Conservation (phyloP, 2,329 filamentous ascomycete species). For the Sporothrix inflata region DNA sequence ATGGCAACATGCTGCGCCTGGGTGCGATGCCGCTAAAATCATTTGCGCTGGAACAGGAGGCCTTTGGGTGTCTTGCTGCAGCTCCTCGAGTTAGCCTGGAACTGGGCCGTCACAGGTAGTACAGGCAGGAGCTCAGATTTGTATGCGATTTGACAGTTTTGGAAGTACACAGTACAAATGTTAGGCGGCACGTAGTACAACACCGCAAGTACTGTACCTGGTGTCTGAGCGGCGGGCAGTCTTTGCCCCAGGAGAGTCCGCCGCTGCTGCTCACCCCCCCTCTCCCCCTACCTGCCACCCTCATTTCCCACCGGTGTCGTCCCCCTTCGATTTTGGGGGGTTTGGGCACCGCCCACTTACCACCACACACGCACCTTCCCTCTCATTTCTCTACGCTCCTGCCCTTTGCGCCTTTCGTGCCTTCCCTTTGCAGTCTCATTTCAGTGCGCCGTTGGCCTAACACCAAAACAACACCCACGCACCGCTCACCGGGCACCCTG, state of each 20-base stretch:
- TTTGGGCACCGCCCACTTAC: slow-evolving; percentile 37
- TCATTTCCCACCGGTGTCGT: slow-evolving; percentile 26
- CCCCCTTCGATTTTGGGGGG: slow-evolving; percentile 33
- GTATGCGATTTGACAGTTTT: slow-evolving; percentile 8
- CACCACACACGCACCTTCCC: slow-evolving; percentile 27
- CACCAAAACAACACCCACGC: slow-evolving; percentile 29
- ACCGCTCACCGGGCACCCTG: slow-evolving; percentile 21
- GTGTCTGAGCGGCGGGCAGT: slow-evolving; percentile 30
- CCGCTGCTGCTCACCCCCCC: slow-evolving; percentile 25
- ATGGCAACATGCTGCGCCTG: not conserved
- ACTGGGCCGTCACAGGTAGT: not conserved
- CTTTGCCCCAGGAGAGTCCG: slow-evolving; percentile 32
- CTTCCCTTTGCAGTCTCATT: slow-evolving; percentile 6
- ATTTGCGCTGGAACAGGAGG: not conserved
- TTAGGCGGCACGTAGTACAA: slow-evolving; percentile 32
- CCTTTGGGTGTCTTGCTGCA: not conserved
- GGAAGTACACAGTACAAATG: slow-evolving; percentile 33
- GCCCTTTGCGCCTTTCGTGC: slow-evolving; percentile 6
- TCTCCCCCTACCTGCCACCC: slow-evolving; percentile 28
- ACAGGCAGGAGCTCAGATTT: slow-evolving; percentile 19
- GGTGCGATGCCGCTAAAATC: not conserved
- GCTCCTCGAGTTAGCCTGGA: not conserved
- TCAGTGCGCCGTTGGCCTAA: not conserved
- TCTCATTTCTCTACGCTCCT: slow-evolving; percentile 22
- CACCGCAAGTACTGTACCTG: slow-evolving; percentile 29